Evolutionary conservation across 1,284 basidiomycete genomes (phyloP).

Genomic region (Anthracocystis walkeri): DNA sequence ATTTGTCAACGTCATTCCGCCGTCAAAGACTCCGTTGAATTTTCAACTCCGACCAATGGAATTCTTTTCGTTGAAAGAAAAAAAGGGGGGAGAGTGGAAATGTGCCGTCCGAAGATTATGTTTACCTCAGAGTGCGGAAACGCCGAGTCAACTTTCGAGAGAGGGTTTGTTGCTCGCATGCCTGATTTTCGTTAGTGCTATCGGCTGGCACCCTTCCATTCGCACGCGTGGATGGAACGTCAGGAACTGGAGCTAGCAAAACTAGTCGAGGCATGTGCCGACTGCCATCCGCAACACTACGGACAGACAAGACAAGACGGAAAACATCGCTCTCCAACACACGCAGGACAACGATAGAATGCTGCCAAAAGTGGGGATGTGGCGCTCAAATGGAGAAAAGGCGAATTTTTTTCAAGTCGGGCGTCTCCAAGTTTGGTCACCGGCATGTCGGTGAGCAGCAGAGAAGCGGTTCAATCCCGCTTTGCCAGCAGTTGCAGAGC

Average conservation of each 20-base stretch:
- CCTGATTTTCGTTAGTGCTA: constrained; percentile 1
- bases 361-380: neutral
- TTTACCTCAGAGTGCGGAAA: neutral
- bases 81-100: neutral
- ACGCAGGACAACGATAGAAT: too few species aligned
- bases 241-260: constrained; percentile 11
- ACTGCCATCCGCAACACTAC: neutral
- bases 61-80: constrained; percentile 2
- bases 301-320: neutral
- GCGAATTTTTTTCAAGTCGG: neutral
- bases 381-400: constrained; percentile 1
- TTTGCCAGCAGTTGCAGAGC: neutral
- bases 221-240: constrained; percentile 5
- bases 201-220: neutral
- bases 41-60: constrained; percentile 17
- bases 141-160: neutral
- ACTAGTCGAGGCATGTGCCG: constrained; percentile 4
- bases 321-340: too few species aligned
- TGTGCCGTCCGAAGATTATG: neutral
- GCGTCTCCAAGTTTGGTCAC: constrained; percentile 5
- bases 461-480: constrained; percentile 4
- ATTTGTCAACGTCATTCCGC: constrained; percentile 37
- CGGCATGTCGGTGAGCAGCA: constrained; percentile 2
- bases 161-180: constrained; percentile 2
- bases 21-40: constrained; percentile 33